Evolutionary conservation across 768 basidiomycete genomes (phyloP).

Genomic region (Holtermannia corniformis): DNA sequence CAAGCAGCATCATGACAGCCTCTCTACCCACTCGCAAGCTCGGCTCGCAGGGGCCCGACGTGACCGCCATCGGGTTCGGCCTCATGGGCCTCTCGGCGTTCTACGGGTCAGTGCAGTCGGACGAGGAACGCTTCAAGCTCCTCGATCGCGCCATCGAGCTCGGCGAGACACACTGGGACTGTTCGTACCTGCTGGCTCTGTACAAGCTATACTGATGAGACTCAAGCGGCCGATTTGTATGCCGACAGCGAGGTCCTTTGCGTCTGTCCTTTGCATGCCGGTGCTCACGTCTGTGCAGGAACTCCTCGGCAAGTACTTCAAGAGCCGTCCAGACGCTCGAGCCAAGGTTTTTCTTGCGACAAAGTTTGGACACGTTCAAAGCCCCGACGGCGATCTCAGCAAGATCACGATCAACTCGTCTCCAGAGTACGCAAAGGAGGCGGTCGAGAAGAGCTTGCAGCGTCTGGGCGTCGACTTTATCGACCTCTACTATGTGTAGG

Average conservation of each 20-base stretch:
- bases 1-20: constrained; percentile 8
- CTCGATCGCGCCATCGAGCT: constrained; percentile 45
- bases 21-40: constrained; percentile 9
- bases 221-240: constrained; percentile 45
- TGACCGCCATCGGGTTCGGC: constrained; percentile 11
- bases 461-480: constrained; percentile 11
- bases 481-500: constrained; percentile 20
- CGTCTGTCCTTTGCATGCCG: neutral
- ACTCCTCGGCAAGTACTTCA: constrained; percentile 50
- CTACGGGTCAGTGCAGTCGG: constrained; percentile 44
- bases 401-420: constrained; percentile 6
- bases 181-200: constrained; percentile 4
- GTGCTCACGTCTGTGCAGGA: constrained; percentile 32
- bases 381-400: neutral
- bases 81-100: constrained; percentile 11
- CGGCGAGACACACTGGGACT: constrained; percentile 49
- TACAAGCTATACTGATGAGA: constrained; percentile 21
- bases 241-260: constrained; percentile 44
- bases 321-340: constrained; percentile 16
- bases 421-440: constrained; percentile 12
- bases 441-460: constrained; percentile 18
- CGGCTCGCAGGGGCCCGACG: constrained; percentile 9
- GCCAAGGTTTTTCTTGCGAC: constrained; percentile 25
- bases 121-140: constrained; percentile 57
- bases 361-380: constrained; percentile 15